phyloP scores from a whole-genome alignment of 805 yeast genomes.

The Limtongia smithiae region DNA sequence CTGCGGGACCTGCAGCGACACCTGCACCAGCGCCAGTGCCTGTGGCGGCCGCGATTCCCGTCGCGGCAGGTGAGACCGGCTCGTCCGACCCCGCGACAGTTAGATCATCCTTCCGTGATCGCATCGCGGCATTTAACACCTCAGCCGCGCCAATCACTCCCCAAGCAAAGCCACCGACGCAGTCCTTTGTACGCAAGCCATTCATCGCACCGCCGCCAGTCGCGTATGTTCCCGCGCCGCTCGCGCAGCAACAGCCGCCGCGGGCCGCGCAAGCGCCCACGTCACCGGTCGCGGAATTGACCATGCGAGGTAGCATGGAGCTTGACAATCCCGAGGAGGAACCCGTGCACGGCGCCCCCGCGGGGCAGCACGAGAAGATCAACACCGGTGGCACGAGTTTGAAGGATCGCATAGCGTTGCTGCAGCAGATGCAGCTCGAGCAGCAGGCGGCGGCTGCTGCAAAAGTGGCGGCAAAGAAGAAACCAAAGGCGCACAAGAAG shows the following conservation, averaged over 20 bases:
- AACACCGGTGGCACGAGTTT: constrained; percentile 51
- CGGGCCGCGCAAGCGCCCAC: constrained; percentile 1
- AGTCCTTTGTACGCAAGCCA: constrained; percentile 53
- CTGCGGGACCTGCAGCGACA: background rate
- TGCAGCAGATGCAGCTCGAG: constrained; percentile 76
- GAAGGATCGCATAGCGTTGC: constrained; percentile 78
- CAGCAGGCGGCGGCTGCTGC: constrained; percentile 50
- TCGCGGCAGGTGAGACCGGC: background rate
- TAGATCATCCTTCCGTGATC: constrained; percentile 41
- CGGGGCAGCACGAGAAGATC: constrained; percentile 18
- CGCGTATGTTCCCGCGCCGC: constrained; percentile 22
- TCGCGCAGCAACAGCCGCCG: constrained; percentile 5
- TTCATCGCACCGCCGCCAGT: constrained; percentile 57
- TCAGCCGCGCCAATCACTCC: constrained; percentile 43
- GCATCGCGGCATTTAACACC: constrained; percentile 51
- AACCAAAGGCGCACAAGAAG: constrained; percentile 14
- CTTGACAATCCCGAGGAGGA: constrained; percentile 6
- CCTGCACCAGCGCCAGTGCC: background rate
- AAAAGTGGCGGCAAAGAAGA: constrained; percentile 10
- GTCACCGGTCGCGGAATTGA: background rate
- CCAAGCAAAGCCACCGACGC: constrained; percentile 38
- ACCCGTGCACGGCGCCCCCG: constrained; percentile 5
- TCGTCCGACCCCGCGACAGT: constrained; percentile 6
- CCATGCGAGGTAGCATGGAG: constrained; percentile 12
- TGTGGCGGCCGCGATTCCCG: background rate